phyloP scores from a whole-genome alignment of 1,139 yeast species.

The Pichia sp. region DNA sequence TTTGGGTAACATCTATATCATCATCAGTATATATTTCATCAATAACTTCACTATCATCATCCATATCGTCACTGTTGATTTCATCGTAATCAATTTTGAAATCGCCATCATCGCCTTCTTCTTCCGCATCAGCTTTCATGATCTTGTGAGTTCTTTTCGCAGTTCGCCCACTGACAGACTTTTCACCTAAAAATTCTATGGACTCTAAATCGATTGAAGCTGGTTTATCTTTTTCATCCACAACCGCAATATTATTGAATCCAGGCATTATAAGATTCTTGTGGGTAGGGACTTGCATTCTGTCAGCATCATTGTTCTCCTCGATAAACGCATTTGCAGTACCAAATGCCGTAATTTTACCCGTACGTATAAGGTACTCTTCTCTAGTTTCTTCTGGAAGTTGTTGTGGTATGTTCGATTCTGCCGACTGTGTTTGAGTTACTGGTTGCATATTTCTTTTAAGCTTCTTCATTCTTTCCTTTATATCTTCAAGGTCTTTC shows the following conservation, averaged over 20 bases:
- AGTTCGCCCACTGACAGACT: constrained; percentile 6
- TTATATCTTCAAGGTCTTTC: constrained; percentile 65
- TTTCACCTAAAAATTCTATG: constrained; percentile 1
- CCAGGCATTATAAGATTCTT: constrained; percentile 45
- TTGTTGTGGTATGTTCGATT: constrained; percentile 21
- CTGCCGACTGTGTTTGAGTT: neutral
- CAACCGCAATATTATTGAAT: constrained; percentile 18
- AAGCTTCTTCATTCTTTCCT: constrained; percentile 42
- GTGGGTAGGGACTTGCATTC: constrained; percentile 33
- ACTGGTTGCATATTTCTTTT: constrained; percentile 16
- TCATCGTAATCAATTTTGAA: constrained; percentile 16
- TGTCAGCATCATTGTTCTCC: constrained; percentile 21
- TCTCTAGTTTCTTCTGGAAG: constrained; percentile 69
- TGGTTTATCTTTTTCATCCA: constrained; percentile 2
- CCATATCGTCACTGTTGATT: constrained; percentile 20
- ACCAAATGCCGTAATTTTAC: constrained; percentile 93
- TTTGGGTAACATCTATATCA: constrained; percentile 7
- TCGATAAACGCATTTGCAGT: constrained; percentile 51
- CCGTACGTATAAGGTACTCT: constrained; percentile 81
- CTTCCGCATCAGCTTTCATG: constrained; percentile 9
- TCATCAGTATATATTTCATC: constrained; percentile 6
- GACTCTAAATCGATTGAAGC: neutral
- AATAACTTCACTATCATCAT: constrained; percentile 24
- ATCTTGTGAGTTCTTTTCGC: constrained; percentile 2
- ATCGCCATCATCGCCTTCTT: constrained; percentile 21